These are phyloP conservation scores for Papiliotrema laurentii DNA, from an alignment of 1,284 basidiomycete genomes.

Conservation along the genomic window DNA sequence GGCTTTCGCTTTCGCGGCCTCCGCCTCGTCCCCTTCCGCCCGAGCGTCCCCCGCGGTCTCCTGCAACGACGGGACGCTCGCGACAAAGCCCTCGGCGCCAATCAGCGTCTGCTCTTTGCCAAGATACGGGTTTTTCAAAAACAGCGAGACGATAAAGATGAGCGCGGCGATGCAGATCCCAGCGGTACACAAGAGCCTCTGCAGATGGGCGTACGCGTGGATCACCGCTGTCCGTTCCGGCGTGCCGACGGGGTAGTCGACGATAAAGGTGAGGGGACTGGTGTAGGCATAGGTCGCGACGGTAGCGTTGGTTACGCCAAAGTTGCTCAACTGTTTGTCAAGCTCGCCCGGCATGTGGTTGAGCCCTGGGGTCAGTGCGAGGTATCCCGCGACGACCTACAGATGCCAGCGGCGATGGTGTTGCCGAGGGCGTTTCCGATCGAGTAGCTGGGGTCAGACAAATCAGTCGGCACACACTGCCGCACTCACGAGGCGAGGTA, in stretches of 20 bases:
- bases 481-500: constrained; percentile 40
- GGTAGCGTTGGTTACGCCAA: constrained; percentile 34
- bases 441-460: constrained; percentile 34
- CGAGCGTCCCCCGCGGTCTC: no score
- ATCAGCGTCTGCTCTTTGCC: constrained; percentile 32
- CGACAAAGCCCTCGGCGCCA: constrained; percentile 27
- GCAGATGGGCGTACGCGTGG: constrained; percentile 35
- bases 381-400: constrained; percentile 7
- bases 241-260: constrained; percentile 38
- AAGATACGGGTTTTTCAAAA: constrained; percentile 29
- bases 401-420: constrained; percentile 49
- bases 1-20: no score
- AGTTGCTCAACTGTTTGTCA: constrained; percentile 7
- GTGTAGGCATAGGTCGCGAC: constrained; percentile 39
- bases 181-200: constrained; percentile 37
- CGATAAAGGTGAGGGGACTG: constrained; percentile 37
- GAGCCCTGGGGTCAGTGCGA: constrained; percentile 8
- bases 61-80: no score
- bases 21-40: no score
- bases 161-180: constrained; percentile 36
- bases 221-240: constrained; percentile 38
- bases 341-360: constrained; percentile 23
- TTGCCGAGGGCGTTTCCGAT: constrained; percentile 47
- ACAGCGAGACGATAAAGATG: constrained; percentile 23
- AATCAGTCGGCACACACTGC: background rate